Base-by-base conservation (phyloP, 164 flowering plant genomes). In the Piper longum region DNA sequence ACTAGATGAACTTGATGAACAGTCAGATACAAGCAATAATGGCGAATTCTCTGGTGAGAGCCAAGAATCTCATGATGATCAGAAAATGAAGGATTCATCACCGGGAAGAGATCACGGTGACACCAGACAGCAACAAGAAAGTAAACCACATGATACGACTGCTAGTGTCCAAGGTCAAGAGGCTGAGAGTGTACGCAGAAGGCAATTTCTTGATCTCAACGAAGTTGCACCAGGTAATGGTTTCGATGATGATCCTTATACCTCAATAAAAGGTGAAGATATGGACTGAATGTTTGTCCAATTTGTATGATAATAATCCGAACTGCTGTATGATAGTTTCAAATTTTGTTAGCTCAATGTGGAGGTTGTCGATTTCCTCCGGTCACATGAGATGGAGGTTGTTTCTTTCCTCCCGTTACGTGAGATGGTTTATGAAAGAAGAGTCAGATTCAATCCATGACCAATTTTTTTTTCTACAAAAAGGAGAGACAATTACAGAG, bases 171-270 rank as follows among this genome's bases (percentile, higher is more conserved):
- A 63, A 18, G 81, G 75, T 63, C 80, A 75, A 45, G 85, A 79
- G 67, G 72, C 52, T 41, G 82, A 77, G 14, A 81, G 81, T 39
- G 74, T 65, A 45, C 68, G 66, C 5, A 77, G 74, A 68, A 82
- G 91, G 60, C 83, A 81, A 18, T 89, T 87, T 74, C 91, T 95
- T 56, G 99, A 95, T 72, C 75, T 95, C 43, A 95, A 95, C 66
- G 88, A 95, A 79, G 85, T 86, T 73, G 99, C 98, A 45, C 97
- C 99, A 1, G 87, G 83, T 57, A 76, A 88, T 56, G 87, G 97
- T 59, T 87, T 87, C 65, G 99, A 91, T 60, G 99, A 95, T 72
- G 90, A 85, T 54, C 91, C 88, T 16, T 75, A 66, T 74, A 64
- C 80, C 48, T 43, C 71, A 55, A 69, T 70, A 71, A 81, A 81